Conservation (phyloP, 2,329 filamentous ascomycete species). For the Talaromyces sp. region DNA sequence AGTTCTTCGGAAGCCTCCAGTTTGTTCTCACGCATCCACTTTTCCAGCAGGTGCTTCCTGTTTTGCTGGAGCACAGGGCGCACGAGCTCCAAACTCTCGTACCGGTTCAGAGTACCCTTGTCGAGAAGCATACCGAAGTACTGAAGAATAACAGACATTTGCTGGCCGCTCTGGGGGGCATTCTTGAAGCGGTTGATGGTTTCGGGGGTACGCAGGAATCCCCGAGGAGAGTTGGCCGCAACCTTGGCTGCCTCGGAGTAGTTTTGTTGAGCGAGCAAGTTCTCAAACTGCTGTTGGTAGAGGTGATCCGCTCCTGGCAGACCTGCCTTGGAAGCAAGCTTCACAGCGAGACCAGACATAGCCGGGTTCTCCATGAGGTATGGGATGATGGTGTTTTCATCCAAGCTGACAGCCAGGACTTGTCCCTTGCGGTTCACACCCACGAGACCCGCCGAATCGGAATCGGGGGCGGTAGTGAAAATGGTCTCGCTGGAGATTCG, state of each 20-base stretch:
- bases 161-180: conserved; percentile 61
- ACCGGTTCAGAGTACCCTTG: conserved; percentile 86
- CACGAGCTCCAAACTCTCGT: conserved; percentile 90
- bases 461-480: conserved; percentile 85
- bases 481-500: conserved; percentile 98
- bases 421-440: conserved; percentile 98
- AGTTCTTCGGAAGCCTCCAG: conserved; percentile 93
- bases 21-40: conserved; percentile 97
- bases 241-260: conserved; percentile 90
- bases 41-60: conserved; percentile 91
- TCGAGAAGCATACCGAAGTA: conserved; percentile 98
- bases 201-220: conserved; percentile 88
- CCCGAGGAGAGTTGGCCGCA: conserved; percentile 91
- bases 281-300: conserved; percentile 89
- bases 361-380: conserved; percentile 96
- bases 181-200: conserved; percentile 96
- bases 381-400: conserved; percentile 84
- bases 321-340: conserved; percentile 89
- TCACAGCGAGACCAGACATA: conserved; percentile 89
- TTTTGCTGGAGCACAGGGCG: conserved; percentile 89
- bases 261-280: conserved; percentile 72
- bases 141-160: conserved; percentile 90
- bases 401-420: conserved; percentile 87
- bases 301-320: conserved; percentile 91
- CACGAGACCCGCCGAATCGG: conserved; percentile 79